Conservation (phyloP, 345 rosid species). For the Populus pruinosa region DNA sequence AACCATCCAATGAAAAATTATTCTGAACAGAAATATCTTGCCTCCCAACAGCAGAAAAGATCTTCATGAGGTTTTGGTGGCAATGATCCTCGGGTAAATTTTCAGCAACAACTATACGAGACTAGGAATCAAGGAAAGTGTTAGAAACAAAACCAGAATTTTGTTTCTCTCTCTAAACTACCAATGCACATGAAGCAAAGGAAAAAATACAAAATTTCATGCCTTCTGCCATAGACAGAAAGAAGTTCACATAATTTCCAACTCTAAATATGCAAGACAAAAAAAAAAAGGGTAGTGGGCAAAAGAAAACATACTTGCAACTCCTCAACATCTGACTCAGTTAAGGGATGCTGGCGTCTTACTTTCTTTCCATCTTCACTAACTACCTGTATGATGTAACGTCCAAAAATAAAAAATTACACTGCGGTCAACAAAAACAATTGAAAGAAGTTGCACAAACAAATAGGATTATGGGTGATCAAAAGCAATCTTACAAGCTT, state of each 20-base stretch:
- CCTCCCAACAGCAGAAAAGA: constrained; percentile 96
- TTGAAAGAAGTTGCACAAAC: background rate
- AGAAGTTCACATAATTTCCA: background rate
- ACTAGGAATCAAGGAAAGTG: constrained; percentile 41
- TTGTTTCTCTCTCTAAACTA: background rate
- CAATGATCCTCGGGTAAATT: constrained; percentile 99
- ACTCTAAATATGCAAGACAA: background rate
- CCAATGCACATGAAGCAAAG: background rate
- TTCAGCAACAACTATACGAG: constrained; percentile 94
- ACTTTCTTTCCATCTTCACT: constrained; percentile 96
- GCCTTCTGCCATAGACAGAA: background rate
- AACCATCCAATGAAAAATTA: background rate
- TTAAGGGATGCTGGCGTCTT: constrained; percentile 63
- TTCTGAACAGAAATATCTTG: constrained; percentile 11
- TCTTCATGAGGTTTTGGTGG: constrained; percentile 91
- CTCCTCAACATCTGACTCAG: constrained; percentile 83
- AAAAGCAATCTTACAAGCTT: constrained; percentile 66
- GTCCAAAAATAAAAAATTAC: background rate
- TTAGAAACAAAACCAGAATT: background rate
- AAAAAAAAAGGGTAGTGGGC: background rate
- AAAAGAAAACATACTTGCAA: constrained; percentile 57
- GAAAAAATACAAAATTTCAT: constrained; percentile 6
- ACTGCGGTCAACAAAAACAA: background rate
- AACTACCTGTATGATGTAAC: constrained; percentile 48
- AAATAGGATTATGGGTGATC: background rate